phyloP scores from a whole-genome alignment of 768 basidiomycete genomes.

The Xerocomus potaroensis region DNA sequence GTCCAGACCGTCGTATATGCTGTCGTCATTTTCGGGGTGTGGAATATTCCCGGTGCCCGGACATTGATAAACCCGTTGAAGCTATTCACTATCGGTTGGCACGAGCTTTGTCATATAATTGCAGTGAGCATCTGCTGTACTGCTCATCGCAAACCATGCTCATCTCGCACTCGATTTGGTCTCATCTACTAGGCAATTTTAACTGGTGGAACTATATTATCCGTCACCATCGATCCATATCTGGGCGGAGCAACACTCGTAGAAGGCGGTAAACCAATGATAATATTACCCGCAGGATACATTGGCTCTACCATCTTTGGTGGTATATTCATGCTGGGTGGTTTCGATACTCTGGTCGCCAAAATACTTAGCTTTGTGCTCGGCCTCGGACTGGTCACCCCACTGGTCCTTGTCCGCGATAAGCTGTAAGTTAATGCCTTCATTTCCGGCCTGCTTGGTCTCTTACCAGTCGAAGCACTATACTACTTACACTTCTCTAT shows the following conservation, averaged over 20 bases:
- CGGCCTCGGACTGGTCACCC: constrained; percentile 81
- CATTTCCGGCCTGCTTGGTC: neutral
- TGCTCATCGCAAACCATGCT: constrained; percentile 5
- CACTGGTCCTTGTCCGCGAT: constrained; percentile 81
- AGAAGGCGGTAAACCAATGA: constrained; percentile 67
- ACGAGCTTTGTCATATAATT: constrained; percentile 81
- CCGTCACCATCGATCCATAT: constrained; percentile 82
- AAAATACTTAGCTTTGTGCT: constrained; percentile 92
- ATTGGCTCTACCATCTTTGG: constrained; percentile 79
- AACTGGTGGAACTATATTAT: constrained; percentile 72
- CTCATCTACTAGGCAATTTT: constrained; percentile 55
- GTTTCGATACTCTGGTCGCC: constrained; percentile 85
- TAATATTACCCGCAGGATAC: constrained; percentile 78
- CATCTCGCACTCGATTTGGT: constrained; percentile 4
- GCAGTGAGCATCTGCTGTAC: constrained; percentile 46
- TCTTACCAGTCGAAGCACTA: constrained; percentile 56
- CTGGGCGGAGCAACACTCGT: constrained; percentile 62
- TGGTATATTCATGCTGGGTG: constrained; percentile 76
- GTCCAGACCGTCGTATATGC: constrained; percentile 76
- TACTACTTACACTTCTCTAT: constrained; percentile 73
- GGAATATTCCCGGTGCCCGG: constrained; percentile 80
- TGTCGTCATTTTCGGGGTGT: constrained; percentile 82
- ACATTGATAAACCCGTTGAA: constrained; percentile 81
- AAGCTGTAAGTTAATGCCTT: constrained; percentile 62
- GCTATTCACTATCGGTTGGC: constrained; percentile 84